Evolutionary conservation across 768 basidiomycete species (phyloP), one percentile per base, ranked within the genome.

Genomic region (Leucosporidium scottii): DNA sequence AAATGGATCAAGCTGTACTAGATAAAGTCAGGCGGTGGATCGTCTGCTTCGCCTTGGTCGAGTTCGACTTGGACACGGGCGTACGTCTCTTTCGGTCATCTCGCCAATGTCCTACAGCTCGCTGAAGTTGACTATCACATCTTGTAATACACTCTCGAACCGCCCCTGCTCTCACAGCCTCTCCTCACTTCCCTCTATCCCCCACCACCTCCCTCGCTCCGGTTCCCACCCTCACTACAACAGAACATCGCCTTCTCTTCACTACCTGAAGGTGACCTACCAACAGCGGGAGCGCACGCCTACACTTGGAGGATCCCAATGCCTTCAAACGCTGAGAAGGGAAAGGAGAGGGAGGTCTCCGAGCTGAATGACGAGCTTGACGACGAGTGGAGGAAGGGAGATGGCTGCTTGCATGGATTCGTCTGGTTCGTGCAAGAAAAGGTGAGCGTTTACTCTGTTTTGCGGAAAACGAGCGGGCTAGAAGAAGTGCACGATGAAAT

Each of bases 21-120:
- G 39, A 44, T 44, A 10, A 17, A 44, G 10, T 73, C 23, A 36
- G 56, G 28, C 39, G 63, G 5, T 73, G 39, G 54, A 25, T 71
- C 58, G n/a, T 69, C 55, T 59, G 59, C 21, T 69, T 74, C 49
- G 71, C 69, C 7, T 15, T 75, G 20, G 73, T 75, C 34, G 65
- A 74, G 25, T 75, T 75, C 56, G 74, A 75, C 56, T 31, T 75
- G 25, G 74, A 75, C 57, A 25, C 49, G n/a, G 74, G 68, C 0
- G 74, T 73, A 50, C 23, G 70, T 51, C 17, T 25, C 36, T 34
- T 39, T 31, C 20, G 5, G 1, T 27, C 23, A 20, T 23, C 18
- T 44, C 8, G 34, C 8, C 1, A 36, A 3, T 31, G 21, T 12
- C 30, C 23, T 25, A 25, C 12, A 23, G 1, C 27, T 9, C 20